These are phyloP conservation scores for Xylaria grammica DNA, from an alignment of 495 filamentous ascomycete species.

Conservation along the genomic window DNA sequence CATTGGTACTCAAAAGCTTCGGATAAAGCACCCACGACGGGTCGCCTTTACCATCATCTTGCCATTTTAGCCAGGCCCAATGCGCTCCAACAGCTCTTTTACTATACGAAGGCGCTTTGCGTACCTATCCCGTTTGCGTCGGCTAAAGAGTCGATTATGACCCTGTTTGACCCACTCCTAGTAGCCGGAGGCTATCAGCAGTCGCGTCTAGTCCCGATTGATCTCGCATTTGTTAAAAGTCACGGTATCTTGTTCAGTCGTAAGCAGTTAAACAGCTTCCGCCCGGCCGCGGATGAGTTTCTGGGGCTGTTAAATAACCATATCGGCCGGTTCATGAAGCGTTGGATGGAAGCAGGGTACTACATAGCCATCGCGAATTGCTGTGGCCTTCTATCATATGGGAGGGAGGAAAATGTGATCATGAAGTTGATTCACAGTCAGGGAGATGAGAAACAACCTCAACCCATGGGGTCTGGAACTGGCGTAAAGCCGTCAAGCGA, in stretches of 20 bases:
- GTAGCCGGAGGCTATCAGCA: conserved; percentile 38
- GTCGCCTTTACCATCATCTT: conserved; percentile 79
- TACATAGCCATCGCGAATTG: conserved; percentile 59
- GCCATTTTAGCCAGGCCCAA: conserved; percentile 76
- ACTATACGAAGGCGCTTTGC: conserved; percentile 56
- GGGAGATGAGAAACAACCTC: conserved; percentile 24
- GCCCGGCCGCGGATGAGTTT: conserved; percentile 55
- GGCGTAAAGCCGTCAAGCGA: conserved; percentile 23
- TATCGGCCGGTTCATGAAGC: conserved; percentile 59
- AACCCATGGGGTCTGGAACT: background rate
- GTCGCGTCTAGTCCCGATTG: conserved; percentile 39
- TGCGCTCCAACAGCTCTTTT: conserved; percentile 71
- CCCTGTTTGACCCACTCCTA: conserved; percentile 72
- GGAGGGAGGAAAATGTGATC: conserved; percentile 43
- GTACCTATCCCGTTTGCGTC: conserved; percentile 61
- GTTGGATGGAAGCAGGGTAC: conserved; percentile 74
- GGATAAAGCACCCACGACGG: conserved; percentile 68
- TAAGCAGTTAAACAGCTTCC: conserved; percentile 53
- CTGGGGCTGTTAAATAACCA: conserved; percentile 61
- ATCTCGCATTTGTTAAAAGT: conserved; percentile 63
- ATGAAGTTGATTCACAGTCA: conserved; percentile 34
- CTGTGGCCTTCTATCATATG: conserved; percentile 47
- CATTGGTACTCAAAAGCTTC: conserved; percentile 80
- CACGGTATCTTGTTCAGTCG: conserved; percentile 71
- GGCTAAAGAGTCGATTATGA: conserved; percentile 71